A percentile compares a stretch with the other conserved stretches of the same genome.
Conservation (phyloP, 2,329 filamentous ascomycete genomes). For the Daldinia sp. region DNA sequence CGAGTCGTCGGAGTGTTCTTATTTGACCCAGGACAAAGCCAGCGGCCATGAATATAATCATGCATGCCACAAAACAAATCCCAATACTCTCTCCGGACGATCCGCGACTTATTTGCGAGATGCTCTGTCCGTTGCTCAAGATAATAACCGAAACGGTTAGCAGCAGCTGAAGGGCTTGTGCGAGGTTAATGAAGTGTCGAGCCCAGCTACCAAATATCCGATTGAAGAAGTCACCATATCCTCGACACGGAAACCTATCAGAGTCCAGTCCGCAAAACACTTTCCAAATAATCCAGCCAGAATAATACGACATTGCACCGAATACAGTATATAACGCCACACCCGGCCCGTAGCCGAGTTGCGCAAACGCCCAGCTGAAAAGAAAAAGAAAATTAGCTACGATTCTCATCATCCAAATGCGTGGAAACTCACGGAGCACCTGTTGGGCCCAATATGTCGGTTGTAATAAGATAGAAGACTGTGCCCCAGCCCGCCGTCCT, state of each 20-base stretch:
- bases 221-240: conserved; percentile 63
- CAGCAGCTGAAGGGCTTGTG: conserved; percentile 62
- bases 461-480: conserved; percentile 63
- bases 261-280: conserved; percentile 61
- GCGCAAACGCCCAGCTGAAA: conserved; percentile 40
- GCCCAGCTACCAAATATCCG: conserved; percentile 60
- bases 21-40: conserved; percentile 68
- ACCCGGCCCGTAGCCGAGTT: conserved; percentile 59
- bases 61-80: conserved; percentile 66
- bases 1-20: conserved; percentile 65
- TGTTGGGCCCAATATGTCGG: conserved; percentile 61
- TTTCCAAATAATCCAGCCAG: conserved; percentile 62
- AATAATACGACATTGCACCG: conserved; percentile 58
- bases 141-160: conserved; percentile 66
- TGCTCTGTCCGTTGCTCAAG: conserved; percentile 65
- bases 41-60: conserved; percentile 62
- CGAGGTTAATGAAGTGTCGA: conserved; percentile 61
- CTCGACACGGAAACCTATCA: conserved; percentile 59
- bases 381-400: conserved; percentile 32
- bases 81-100: conserved; percentile 53
- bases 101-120: conserved; percentile 61
- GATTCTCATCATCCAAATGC: background rate
- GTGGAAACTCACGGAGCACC: conserved; percentile 51
- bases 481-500: conserved; percentile 61
- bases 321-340: conserved; percentile 61